A percentile compares a stretch with the other conserved stretches of the same genome.
These are phyloP conservation scores for Avena atlantica DNA, from an alignment of 176 grass and related monocot species.

Conservation along the genomic window DNA sequence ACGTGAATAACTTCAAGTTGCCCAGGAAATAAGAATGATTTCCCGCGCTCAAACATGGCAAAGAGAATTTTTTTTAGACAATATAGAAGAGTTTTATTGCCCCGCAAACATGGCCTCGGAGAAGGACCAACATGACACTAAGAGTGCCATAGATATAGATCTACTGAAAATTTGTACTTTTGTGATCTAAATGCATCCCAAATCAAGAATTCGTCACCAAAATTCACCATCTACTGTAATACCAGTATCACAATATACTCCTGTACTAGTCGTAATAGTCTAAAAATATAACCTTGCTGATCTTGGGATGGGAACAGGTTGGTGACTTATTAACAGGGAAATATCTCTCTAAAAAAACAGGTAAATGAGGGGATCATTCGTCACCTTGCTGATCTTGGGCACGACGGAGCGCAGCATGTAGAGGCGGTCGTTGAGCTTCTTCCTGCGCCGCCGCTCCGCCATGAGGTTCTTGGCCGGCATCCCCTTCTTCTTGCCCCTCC, in stretches of 20 bases:
- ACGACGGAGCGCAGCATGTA: slow-evolving; percentile 87
- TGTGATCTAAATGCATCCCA: slow-evolving; percentile 22
- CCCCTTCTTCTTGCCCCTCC: slow-evolving; percentile 77
- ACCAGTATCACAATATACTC: not conserved
- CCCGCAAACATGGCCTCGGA: not conserved
- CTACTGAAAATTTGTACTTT: slow-evolving; percentile 17
- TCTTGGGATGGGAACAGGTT: not conserved
- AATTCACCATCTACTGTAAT: not conserved
- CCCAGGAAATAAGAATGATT: not conserved
- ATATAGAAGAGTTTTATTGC: not conserved
- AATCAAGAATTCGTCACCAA: slow-evolving; percentile 36
- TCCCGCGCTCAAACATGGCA: not conserved
- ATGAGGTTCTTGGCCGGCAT: slow-evolving; percentile 87
- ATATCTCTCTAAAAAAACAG: not conserved
- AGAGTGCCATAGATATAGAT: slow-evolving; percentile 39
- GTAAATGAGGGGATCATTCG: not conserved
- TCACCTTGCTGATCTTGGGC: slow-evolving; percentile 91
- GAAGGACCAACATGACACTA: not conserved
- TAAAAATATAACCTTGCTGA: slow-evolving; percentile 8
- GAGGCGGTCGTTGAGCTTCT: slow-evolving; percentile 87
- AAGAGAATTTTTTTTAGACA: not conserved
- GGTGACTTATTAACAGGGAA: slow-evolving; percentile 4
- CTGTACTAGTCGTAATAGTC: not conserved
- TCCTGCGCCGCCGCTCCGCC: slow-evolving; percentile 76
- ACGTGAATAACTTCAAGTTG: not conserved